A percentile compares a stretch with the other conserved stretches of the same genome.
These are phyloP conservation scores for Penicillium pancosmium DNA, from an alignment of 495 filamentous ascomycete genomes.

Conservation along the genomic window DNA sequence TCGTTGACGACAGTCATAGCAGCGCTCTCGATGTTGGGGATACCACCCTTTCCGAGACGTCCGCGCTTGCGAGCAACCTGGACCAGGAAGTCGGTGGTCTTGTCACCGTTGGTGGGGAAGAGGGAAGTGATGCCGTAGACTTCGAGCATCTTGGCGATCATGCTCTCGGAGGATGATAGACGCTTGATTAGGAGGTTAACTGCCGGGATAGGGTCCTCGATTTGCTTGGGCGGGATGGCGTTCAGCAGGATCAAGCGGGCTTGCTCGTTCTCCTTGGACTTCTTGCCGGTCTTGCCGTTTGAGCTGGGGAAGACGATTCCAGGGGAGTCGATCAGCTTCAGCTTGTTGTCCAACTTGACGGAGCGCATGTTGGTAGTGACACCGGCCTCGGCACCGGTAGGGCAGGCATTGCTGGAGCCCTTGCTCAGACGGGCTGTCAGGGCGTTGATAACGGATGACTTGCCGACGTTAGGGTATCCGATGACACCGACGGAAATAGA, in stretches of 20 bases:
- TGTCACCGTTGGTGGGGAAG: constrained; percentile 66
- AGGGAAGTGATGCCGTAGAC: constrained; percentile 82
- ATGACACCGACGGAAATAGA: constrained; percentile 91
- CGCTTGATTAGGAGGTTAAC: constrained; percentile 79
- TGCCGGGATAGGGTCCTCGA: constrained; percentile 86
- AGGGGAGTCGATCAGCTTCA: constrained; percentile 92
- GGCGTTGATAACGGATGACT: constrained; percentile 95
- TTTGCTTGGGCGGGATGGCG: constrained; percentile 90
- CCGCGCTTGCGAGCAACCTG: constrained; percentile 94
- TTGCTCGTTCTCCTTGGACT: constrained; percentile 60
- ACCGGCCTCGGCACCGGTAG: constrained; percentile 89
- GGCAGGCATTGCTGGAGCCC: constrained; percentile 68
- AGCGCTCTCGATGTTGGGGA: constrained; percentile 85
- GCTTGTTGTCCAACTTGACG: constrained; percentile 93
- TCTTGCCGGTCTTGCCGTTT: constrained; percentile 53
- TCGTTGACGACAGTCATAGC: constrained; percentile 93
- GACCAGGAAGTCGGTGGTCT: constrained; percentile 89
- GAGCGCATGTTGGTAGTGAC: constrained; percentile 86
- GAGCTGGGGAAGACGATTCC: constrained; percentile 88
- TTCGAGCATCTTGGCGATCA: constrained; percentile 74
- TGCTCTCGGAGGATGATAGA: constrained; percentile 68
- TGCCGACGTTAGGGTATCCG: constrained; percentile 96
- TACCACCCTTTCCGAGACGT: constrained; percentile 82
- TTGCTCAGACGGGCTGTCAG: constrained; percentile 80
- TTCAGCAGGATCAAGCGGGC: constrained; percentile 87